Percentiles rank a stretch among this genome's conserved stretches.
These are phyloP conservation scores for Crithidia mellificae DNA, from an alignment of 208 protist species.

Conservation along the genomic window DNA sequence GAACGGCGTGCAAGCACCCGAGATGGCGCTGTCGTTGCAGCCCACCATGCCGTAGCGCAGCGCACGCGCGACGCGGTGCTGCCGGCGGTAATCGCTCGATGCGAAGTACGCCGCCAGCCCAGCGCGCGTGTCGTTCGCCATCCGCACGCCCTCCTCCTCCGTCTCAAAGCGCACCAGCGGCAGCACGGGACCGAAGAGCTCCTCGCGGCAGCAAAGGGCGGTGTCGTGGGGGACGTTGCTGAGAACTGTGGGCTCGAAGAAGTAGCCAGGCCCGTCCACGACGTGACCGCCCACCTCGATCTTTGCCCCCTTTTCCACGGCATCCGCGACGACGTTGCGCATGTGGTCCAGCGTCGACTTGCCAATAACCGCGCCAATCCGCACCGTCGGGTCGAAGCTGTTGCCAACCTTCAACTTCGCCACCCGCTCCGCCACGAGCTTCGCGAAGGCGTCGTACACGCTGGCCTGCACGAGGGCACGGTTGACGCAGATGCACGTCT, in stretches of 20 bases:
- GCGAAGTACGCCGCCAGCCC: conserved; percentile 86
- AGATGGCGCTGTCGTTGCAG: conserved; percentile 73
- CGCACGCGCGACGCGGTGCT: conserved; percentile 56
- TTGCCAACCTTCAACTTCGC: conserved; percentile 68
- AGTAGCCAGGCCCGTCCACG: conserved; percentile 56
- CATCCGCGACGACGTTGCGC: conserved; percentile 56
- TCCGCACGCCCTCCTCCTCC: conserved; percentile 66
- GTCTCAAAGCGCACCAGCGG: conserved; percentile 69
- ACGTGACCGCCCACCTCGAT: conserved; percentile 66
- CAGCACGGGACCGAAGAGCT: conserved; percentile 92
- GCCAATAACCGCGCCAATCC: conserved; percentile 79
- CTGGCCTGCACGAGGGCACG: conserved; percentile 75
- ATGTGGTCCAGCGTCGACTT: conserved; percentile 42
- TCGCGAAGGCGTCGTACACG: conserved; percentile 66
- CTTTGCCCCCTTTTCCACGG: conserved; percentile 62
- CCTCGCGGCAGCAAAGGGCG: conserved; percentile 67
- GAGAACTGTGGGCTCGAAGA: conserved; percentile 88
- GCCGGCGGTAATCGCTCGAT: conserved; percentile 70
- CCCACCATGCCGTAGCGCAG: conserved; percentile 88
- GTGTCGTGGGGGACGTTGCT: conserved; percentile 57
- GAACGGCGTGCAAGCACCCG: conserved; percentile 74
- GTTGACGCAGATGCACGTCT: conserved; percentile 90
- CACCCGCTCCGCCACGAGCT: conserved; percentile 47
- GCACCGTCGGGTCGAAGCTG: conserved; percentile 46
- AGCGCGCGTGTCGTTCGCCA: conserved; percentile 78